Conservation (phyloP, 169 alveolate species). For the Plasmodium falciparum region DNA sequence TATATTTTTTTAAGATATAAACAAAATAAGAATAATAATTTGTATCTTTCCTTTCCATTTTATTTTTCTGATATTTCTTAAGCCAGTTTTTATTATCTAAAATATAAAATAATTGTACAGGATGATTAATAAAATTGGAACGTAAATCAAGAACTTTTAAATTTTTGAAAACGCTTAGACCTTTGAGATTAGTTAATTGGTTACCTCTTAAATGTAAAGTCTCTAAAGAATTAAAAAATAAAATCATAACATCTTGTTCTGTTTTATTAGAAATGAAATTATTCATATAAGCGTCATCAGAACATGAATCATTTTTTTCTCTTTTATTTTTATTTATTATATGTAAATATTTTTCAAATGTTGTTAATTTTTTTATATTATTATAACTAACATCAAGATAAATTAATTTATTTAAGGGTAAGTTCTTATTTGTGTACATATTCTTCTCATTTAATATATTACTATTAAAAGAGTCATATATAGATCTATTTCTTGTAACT, state of each 20-base stretch:
- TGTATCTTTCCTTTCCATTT: not conserved
- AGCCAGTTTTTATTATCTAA: constrained; percentile 60
- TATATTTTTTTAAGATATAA: constrained; percentile 20
- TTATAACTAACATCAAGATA: constrained; percentile 62
- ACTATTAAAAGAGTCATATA: constrained; percentile 10
- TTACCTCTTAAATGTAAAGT: constrained; percentile 53
- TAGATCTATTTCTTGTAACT: not conserved
- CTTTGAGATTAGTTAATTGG: constrained; percentile 48
- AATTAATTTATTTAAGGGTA: constrained; percentile 28
- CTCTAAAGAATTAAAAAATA: constrained; percentile 64
- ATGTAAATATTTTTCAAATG: constrained; percentile 57
- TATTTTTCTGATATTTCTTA: constrained; percentile 18
- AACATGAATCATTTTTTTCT: constrained; percentile 1
- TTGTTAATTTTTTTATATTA: constrained; percentile 29
- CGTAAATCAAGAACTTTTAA: constrained; percentile 36
- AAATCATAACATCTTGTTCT: constrained; percentile 64
- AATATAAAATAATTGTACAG: constrained; percentile 61
- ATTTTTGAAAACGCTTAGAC: constrained; percentile 59
- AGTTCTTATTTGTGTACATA: constrained; percentile 28
- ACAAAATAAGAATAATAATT: constrained; percentile 25
- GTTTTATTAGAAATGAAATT: constrained; percentile 35
- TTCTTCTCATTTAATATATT: constrained; percentile 17
- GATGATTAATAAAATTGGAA: constrained; percentile 56
- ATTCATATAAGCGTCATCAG: constrained; percentile 49
- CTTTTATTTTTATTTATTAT: constrained; percentile 13